Evolutionary conservation across 1,284 basidiomycete species (phyloP).

Genomic region (Heterobasidion occidentale): DNA sequence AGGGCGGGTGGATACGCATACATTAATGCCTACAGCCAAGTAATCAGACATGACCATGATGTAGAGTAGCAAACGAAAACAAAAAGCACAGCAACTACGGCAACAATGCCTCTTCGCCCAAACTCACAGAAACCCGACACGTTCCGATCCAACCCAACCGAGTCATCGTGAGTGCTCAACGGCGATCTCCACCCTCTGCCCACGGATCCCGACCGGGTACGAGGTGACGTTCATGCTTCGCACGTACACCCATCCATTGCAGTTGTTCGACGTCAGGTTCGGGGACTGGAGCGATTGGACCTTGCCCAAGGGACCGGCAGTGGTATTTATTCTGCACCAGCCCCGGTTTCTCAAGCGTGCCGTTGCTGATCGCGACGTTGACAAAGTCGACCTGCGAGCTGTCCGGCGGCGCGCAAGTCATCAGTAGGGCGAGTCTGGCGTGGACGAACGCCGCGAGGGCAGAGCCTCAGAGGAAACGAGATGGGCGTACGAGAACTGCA

Average conservation of each 20-base stretch:
- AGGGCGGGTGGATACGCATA: too few relatives aligned
- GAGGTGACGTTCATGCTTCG: not conserved
- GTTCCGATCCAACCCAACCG: too few relatives aligned
- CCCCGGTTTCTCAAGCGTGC: not conserved
- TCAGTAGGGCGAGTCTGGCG: too few relatives aligned
- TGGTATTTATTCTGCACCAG: not conserved
- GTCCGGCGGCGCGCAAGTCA: too few relatives aligned
- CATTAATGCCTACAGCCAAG: too few relatives aligned
- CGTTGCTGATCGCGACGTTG: not conserved
- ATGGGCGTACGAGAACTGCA: not conserved
- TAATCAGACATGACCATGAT: too few relatives aligned
- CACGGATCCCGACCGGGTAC: not conserved
- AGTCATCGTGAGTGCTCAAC: not conserved
- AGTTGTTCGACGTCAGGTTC: not conserved
- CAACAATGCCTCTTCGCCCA: too few relatives aligned
- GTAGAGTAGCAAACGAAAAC: too few relatives aligned
- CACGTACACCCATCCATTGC: not conserved
- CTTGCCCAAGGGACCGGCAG: too few relatives aligned
- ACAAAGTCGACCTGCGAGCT: not conserved
- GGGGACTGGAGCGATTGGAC: too few relatives aligned
- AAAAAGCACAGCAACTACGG: too few relatives aligned
- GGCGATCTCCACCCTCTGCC: not conserved
- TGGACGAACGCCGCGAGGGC: not conserved
- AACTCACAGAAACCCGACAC: too few relatives aligned
- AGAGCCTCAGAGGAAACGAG: not conserved